phyloP scores from a whole-genome alignment of 495 filamentous ascomycete genomes.

The Cercophora scortea region DNA sequence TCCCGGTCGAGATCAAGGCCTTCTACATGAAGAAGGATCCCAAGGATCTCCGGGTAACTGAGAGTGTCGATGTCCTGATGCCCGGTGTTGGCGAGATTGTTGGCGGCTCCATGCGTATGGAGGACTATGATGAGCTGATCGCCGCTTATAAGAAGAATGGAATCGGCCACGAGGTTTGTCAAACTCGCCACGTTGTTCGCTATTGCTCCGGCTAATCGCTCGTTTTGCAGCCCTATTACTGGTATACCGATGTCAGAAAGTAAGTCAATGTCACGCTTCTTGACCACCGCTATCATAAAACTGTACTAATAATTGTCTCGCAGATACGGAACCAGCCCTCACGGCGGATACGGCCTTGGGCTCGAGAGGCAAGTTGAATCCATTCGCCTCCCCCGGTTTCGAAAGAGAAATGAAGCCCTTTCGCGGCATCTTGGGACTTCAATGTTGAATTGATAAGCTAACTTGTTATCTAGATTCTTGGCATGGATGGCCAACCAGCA shows the following conservation, averaged over 20 bases:
- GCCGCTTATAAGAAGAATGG: slow-evolving; percentile 79
- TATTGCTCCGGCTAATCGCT: too few relatives aligned
- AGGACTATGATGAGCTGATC: slow-evolving; percentile 86
- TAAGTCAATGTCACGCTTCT: too few relatives aligned
- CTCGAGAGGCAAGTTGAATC: slow-evolving; percentile 48
- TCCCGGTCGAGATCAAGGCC: slow-evolving; percentile 95
- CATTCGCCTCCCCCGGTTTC: not conserved
- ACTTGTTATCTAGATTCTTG: slow-evolving; percentile 55
- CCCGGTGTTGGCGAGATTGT: slow-evolving; percentile 81
- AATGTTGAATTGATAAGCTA: not conserved
- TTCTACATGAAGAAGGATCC: slow-evolving; percentile 98
- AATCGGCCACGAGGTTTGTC: slow-evolving; percentile 55
- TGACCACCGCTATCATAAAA: too few relatives aligned
- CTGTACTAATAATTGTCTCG: slow-evolving; percentile 22
- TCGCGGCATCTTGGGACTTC: not conserved
- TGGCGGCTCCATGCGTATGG: slow-evolving; percentile 67
- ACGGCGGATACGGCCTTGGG: slow-evolving; percentile 93
- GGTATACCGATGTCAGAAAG: slow-evolving; percentile 83
- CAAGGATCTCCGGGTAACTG: slow-evolving; percentile 77
- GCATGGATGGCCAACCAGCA: slow-evolving; percentile 92
- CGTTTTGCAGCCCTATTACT: slow-evolving; percentile 65
- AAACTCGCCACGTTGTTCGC: too few relatives aligned
- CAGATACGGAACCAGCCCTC: slow-evolving; percentile 92
- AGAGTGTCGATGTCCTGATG: slow-evolving; percentile 95
- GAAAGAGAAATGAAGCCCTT: not conserved